Conservation (phyloP, 176 grass and related monocot species). For the Aechmea fasciata region DNA sequence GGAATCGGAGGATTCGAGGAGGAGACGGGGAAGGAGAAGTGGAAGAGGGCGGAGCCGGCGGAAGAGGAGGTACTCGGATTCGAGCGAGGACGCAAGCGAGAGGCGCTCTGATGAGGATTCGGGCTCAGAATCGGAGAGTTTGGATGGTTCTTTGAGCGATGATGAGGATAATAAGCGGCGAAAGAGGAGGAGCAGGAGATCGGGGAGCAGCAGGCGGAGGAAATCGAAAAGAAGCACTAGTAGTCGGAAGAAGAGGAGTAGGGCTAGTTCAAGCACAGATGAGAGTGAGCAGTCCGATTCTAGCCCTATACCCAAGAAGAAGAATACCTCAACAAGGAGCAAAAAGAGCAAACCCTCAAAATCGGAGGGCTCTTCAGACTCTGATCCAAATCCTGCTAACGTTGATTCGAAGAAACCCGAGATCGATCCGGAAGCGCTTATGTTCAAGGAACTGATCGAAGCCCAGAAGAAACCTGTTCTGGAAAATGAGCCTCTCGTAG, state of each 20-base stretch:
- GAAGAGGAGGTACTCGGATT: slow-evolving; percentile 30
- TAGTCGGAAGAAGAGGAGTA: slow-evolving; percentile 36
- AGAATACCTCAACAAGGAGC: slow-evolving; percentile 28
- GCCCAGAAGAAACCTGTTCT: slow-evolving; percentile 76
- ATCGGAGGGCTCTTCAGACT: slow-evolving; percentile 32
- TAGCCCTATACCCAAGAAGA: slow-evolving; percentile 29
- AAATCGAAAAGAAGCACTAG: slow-evolving; percentile 38
- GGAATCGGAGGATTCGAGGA: slow-evolving; percentile 32
- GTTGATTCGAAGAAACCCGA: slow-evolving; percentile 32
- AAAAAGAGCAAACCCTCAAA: slow-evolving; percentile 34
- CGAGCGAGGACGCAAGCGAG: slow-evolving; percentile 24
- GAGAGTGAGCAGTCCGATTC: slow-evolving; percentile 30
- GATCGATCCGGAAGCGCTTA: slow-evolving; percentile 73
- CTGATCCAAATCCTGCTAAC: slow-evolving; percentile 22
- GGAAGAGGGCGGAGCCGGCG: slow-evolving; percentile 34
- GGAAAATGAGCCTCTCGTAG: slow-evolving; percentile 70
- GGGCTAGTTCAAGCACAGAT: slow-evolving; percentile 10
- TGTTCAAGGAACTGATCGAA: slow-evolving; percentile 81
- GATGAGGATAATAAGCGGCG: slow-evolving; percentile 38
- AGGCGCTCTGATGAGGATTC: slow-evolving; percentile 23
- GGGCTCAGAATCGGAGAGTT: slow-evolving; percentile 25
- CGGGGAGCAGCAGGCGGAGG: slow-evolving; percentile 13
- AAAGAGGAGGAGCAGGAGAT: slow-evolving; percentile 37
- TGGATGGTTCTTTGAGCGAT: slow-evolving; percentile 29
- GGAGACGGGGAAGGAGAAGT: slow-evolving; percentile 34